Percentiles rank a stretch among this genome's conserved stretches.
Conservation (phyloP, 1,139 yeast species). For the Scheffersomyces parashehatae region DNA sequence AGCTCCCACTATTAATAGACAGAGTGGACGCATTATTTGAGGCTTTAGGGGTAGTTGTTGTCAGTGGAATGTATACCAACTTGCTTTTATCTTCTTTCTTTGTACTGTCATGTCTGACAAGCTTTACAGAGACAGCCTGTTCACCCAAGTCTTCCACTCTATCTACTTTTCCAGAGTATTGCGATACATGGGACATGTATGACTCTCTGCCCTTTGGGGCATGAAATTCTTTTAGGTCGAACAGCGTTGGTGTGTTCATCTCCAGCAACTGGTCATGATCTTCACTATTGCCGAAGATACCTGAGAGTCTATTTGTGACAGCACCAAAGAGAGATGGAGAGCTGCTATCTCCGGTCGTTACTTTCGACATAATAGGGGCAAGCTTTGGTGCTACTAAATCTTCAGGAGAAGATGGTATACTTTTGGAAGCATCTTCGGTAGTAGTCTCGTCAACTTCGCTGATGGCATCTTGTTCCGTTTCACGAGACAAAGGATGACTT, state of each 20-base stretch:
- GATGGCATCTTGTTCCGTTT: not conserved
- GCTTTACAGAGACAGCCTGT: constrained; percentile 9
- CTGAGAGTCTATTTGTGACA: too few relatives aligned
- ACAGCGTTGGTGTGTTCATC: too few relatives aligned
- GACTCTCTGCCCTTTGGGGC: constrained; percentile 19
- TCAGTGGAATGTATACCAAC: too few relatives aligned
- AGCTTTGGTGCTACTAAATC: too few relatives aligned
- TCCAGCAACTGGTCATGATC: too few relatives aligned
- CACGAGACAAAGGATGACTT: not conserved
- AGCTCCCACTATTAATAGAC: not conserved
- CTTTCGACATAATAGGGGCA: too few relatives aligned
- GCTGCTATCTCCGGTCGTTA: too few relatives aligned
- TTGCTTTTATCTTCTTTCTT: not conserved
- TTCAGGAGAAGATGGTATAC: too few relatives aligned
- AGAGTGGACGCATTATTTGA: constrained; percentile 1
- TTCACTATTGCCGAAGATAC: too few relatives aligned
- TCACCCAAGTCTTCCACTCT: constrained; percentile 17
- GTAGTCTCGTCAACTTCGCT: too few relatives aligned
- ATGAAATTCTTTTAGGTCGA: not conserved
- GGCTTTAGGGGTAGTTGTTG: not conserved
- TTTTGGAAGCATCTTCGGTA: too few relatives aligned
- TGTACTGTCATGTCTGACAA: constrained; percentile 4
- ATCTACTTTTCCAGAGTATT: constrained; percentile 27
- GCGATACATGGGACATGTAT: constrained; percentile 28
- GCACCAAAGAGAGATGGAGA: too few relatives aligned